Evolutionary conservation across 164 flowering plant genomes (phyloP), one percentile per base, ranked within the genome.

Genomic region (Akebia trifoliata): DNA sequence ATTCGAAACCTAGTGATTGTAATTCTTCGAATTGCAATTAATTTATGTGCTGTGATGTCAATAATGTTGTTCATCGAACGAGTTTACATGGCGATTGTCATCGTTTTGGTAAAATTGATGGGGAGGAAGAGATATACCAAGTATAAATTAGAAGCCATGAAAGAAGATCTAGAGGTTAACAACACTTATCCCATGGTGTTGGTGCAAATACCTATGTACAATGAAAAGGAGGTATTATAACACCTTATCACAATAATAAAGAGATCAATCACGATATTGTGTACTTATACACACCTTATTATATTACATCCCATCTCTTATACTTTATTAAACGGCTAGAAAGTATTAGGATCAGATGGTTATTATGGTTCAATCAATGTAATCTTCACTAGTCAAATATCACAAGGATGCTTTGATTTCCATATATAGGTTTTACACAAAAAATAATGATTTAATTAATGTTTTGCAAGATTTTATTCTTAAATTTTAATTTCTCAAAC

Each of bases 181-280:
- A 56, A 71, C 44, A 44, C 32, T 34, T 66, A 77, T 29, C 94
- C 93, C 25, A 68, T 37, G 70, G 84, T 86, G 43, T 64, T 86
- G 43, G 68, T 83, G 25, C 90, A 86, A 56, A 81, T 86, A 42
- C 90, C 90, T 11, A 86, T 84, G 90, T 82, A 53, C 18, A 84
- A 86, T 50, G 90, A 86, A 60, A 80, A 63, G 49, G 90, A 86
- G 87, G 88, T 85, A 76, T 44, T 28, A 21, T 6, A 10, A 0
- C 25, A 49, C 11, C 8, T 28, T 21, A n/a, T 11, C 0, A 42
- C 17, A 17, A 4, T n/a, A n/a, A n/a, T n/a, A n/a, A n/a, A n/a
- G n/a, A n/a, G n/a, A n/a, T n/a, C n/a, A n/a, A n/a, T n/a, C n/a
- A n/a, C n/a, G n/a, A n/a, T n/a, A n/a, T n/a, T n/a, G n/a, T n/a